phyloP scores from a whole-genome alignment of 2,329 filamentous ascomycete genomes.

The Penicillium aurantiogriseum region DNA sequence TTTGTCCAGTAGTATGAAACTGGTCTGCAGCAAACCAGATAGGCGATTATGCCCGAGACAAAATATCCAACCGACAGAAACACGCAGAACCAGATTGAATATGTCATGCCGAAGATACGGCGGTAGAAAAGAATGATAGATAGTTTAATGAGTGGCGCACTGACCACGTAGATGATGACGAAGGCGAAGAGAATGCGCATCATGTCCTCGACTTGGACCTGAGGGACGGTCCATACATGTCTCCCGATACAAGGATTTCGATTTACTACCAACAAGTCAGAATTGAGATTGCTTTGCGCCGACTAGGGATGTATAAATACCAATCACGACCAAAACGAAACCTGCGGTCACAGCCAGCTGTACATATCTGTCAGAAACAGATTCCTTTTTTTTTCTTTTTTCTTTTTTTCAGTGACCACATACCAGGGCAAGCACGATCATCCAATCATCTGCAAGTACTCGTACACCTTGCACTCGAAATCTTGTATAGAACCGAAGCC shows the following conservation, averaged over 20 bases:
- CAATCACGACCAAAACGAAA: background rate
- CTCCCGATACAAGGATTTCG: background rate
- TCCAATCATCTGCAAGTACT: background rate
- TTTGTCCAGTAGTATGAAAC: background rate
- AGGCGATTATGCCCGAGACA: background rate
- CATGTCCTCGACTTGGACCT: background rate
- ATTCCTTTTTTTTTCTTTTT: background rate
- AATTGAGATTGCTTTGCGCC: background rate
- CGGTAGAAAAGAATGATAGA: background rate
- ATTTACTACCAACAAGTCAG: background rate
- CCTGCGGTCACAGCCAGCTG: background rate
- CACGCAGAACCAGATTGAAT: background rate
- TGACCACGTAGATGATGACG: background rate
- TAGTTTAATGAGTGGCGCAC: background rate
- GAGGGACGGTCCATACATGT: background rate
- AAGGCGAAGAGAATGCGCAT: background rate
- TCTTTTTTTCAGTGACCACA: background rate
- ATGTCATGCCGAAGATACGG: background rate
- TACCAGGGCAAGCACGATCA: background rate
- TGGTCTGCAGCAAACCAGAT: background rate
- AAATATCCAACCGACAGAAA: background rate
- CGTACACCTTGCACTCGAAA: background rate
- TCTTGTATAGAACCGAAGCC: background rate
- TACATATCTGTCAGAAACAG: background rate
- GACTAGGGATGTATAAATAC: background rate